Evolutionary conservation across 352 stramenopile genomes (phyloP).

Genomic region (Globisporangium apiculatum): DNA sequence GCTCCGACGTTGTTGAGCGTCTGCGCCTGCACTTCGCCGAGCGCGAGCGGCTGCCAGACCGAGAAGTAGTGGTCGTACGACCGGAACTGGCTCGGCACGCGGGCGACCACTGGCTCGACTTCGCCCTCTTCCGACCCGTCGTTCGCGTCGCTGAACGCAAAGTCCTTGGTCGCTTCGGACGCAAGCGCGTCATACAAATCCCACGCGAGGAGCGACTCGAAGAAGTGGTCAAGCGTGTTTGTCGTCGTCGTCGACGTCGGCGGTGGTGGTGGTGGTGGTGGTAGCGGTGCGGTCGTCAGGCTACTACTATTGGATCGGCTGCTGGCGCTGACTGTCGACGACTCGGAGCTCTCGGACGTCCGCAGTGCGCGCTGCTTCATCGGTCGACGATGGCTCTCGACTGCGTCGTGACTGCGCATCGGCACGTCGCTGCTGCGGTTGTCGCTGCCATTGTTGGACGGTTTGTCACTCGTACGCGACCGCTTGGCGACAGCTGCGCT

Average conservation of each 20-base stretch:
- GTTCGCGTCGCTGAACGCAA: conserved; percentile 41
- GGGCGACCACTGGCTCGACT: conserved; percentile 32
- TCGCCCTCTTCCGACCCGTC: conserved; percentile 73
- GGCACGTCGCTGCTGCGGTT: conserved; percentile 10
- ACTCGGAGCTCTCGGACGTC: conserved; percentile 9
- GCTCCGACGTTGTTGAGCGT: conserved; percentile 74
- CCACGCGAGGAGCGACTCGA: conserved; percentile 80
- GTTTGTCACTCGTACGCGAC: conserved; percentile 8
- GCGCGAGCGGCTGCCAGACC: conserved; percentile 80
- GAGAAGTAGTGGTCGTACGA: conserved; percentile 87
- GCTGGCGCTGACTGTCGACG: neutral
- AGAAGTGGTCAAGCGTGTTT: conserved; percentile 77
- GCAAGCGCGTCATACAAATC: conserved; percentile 59
- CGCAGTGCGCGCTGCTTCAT: conserved; percentile 40
- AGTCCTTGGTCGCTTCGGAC: conserved; percentile 46
- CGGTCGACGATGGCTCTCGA: conserved; percentile 60
- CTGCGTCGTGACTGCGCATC: conserved; percentile 9
- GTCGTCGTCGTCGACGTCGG: conserved; percentile 13
- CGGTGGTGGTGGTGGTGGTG: too few species aligned
- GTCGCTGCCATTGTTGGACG: neutral
- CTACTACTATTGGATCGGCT: conserved; percentile 1
- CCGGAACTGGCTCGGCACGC: conserved; percentile 77
- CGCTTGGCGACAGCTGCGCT: conserved; percentile 5
- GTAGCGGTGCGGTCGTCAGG: conserved; percentile 1
- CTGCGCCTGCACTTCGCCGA: conserved; percentile 87